Evolutionary conservation across 352 stramenopile species (phyloP), one percentile per base, ranked within the genome.

Genomic region (Albugo laibachii): DNA sequence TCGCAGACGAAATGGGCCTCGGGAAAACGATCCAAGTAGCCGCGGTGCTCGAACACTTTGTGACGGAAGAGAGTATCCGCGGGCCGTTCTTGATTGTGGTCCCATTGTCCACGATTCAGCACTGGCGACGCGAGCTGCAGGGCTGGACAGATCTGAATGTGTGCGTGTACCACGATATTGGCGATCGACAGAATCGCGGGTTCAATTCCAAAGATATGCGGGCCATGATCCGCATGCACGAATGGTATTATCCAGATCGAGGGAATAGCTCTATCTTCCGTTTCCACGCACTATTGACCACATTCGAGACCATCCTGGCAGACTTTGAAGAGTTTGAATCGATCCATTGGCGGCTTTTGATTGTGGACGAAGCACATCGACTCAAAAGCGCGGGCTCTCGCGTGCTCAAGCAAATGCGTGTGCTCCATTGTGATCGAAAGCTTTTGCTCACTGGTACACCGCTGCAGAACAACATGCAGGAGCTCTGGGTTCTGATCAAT

Each of bases 81-180:
- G 80, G 80, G 2, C 78, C 80, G 12, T 91, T 74, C 49, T 49
- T 92, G 48, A 83, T 92, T 45, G 80, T 92, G 1, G 80, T 92
- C 2, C 80, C 80, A 41, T 62, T 92, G 36, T 91, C 77, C 13
- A 92, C 80, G 0, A 86, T 92, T 51, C 74, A 88, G 51, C 80
- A 89, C 55, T 89, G 78, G 78, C 73, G 78, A 1, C 76, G 78
- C 47, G 79, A 93, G 54, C 83, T 91, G 49, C 77, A 87, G 55
- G 89, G 62, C 49, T 94, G 58, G 89, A 98, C 95, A n/a, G 92
- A 99, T 61, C 87, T 99, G 58, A 94, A 97, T 41, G 92, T 95
- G 20, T 98, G 94, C 54, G 87, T 98, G 0, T 98, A 99, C 62
- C 94, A 99, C 57, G 95, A 99, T 58, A 77, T 91, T 58, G 71